These are phyloP conservation scores for Aspergillus taichungensis DNA, from an alignment of 495 filamentous ascomycete species.

Conservation along the genomic window DNA sequence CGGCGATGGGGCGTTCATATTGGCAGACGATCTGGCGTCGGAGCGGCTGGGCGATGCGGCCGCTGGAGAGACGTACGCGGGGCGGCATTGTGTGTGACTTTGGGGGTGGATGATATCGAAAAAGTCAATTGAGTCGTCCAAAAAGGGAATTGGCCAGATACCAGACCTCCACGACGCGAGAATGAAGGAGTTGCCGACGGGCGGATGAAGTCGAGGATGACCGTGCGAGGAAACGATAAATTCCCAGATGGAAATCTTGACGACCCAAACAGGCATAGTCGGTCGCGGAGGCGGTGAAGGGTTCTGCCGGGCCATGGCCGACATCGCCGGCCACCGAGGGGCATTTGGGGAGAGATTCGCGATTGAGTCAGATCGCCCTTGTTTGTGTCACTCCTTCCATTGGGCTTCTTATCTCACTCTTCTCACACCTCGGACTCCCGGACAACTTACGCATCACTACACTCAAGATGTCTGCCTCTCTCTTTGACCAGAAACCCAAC, in stretches of 20 bases:
- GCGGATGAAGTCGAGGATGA: neutral
- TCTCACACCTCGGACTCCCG: too few relatives aligned
- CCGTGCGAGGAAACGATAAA: neutral
- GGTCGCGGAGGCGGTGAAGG: constrained; percentile 10
- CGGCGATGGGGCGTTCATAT: constrained; percentile 23
- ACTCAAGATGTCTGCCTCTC: constrained; percentile 12
- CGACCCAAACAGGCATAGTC: constrained; percentile 12
- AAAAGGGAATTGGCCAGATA: neutral
- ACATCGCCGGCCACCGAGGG: neutral
- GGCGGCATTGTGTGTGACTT: constrained; percentile 34
- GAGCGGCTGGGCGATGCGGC: constrained; percentile 19
- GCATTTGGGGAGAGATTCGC: too few relatives aligned
- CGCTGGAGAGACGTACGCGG: constrained; percentile 29
- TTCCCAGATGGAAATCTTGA: constrained; percentile 8
- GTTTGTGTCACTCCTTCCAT: neutral
- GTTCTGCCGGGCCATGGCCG: constrained; percentile 14
- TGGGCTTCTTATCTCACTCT: neutral
- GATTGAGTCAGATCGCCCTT: too few relatives aligned
- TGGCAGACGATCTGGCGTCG: constrained; percentile 29
- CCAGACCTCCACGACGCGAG: neutral
- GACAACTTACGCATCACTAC: too few relatives aligned
- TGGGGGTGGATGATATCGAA: constrained; percentile 1
- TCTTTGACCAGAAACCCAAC: constrained; percentile 21
- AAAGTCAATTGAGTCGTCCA: constrained; percentile 5
- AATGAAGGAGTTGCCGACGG: constrained; percentile 4